A percentile compares a stretch with the other conserved stretches of the same genome.
Evolutionary conservation across 176 grass and related monocot genomes (phyloP).

Genomic region (Oryza longistaminata): DNA sequence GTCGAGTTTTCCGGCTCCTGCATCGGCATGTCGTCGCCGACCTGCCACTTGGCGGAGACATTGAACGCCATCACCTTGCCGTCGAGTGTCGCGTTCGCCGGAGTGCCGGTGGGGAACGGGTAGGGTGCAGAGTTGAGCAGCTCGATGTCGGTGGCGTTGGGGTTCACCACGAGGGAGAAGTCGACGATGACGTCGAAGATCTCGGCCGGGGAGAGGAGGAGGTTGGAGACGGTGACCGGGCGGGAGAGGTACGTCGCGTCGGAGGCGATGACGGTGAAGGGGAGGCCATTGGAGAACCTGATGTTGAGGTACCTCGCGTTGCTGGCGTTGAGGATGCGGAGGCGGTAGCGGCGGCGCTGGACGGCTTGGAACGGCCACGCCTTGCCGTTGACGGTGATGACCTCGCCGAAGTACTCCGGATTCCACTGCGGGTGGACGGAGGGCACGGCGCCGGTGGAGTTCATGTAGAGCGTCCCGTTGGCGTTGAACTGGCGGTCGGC

Average conservation of each 20-base stretch:
- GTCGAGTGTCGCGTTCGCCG: background rate
- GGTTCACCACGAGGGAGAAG: no score
- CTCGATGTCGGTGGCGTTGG: background rate
- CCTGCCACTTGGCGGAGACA: background rate
- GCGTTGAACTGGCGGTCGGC: conserved; percentile 45
- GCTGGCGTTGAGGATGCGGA: conserved; percentile 81
- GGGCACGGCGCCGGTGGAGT: background rate
- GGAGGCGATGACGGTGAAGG: no score
- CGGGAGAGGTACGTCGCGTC: background rate
- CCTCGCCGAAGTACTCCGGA: conserved; percentile 60
- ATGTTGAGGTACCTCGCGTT: conserved; percentile 36
- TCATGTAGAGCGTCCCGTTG: conserved; percentile 2
- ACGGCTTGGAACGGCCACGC: conserved; percentile 48
- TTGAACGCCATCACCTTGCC: conserved; percentile 47
- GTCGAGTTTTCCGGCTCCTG: conserved; percentile 27
- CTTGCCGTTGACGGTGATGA: conserved; percentile 59
- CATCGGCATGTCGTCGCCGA: background rate
- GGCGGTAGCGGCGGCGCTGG: conserved; percentile 49
- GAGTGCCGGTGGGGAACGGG: conserved; percentile 28
- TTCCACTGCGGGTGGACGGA: conserved; percentile 56
- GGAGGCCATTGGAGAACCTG: no score
- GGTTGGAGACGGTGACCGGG: no score
- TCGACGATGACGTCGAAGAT: no score
- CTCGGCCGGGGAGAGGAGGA: no score
- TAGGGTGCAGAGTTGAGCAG: conserved; percentile 40